Evolutionary conservation across 2,329 filamentous ascomycete species (phyloP).

Genomic region (Aspergillus persii): DNA sequence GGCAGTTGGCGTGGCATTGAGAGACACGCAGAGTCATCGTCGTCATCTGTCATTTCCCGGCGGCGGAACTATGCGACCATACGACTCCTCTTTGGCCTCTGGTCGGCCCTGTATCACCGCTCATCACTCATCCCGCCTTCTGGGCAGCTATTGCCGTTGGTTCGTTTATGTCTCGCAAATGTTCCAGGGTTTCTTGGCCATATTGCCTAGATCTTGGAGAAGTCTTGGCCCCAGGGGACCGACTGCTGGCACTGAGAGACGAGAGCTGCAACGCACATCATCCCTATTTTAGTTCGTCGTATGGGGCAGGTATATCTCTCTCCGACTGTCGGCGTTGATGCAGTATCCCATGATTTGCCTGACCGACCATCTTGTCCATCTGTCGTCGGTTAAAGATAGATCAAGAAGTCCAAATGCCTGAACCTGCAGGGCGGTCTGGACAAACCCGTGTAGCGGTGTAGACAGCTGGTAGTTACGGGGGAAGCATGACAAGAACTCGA

Average conservation of each 20-base stretch:
- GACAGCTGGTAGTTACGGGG: neutral
- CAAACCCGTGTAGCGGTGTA: neutral
- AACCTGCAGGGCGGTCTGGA: neutral
- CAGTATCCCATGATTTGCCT: neutral
- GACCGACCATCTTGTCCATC: neutral
- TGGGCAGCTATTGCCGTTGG: slow-evolving; percentile 6
- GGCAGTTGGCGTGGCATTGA: neutral
- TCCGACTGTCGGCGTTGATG: neutral
- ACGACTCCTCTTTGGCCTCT: neutral
- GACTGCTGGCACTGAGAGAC: neutral
- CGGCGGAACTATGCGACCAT: neutral
- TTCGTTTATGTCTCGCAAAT: slow-evolving; percentile 5
- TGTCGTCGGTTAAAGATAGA: neutral
- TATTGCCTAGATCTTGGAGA: neutral
- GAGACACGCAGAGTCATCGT: neutral
- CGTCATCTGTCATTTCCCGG: neutral
- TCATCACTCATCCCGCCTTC: neutral
- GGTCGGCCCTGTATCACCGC: neutral
- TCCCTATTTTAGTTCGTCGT: neutral
- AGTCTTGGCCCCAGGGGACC: neutral
- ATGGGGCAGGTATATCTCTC: neutral
- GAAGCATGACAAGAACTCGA: neutral
- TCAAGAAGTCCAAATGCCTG: no score
- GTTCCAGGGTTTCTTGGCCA: slow-evolving; percentile 5
- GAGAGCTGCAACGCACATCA: neutral